phyloP scores from a whole-genome alignment of 768 basidiomycete species.

The Naganishia kalamii region DNA sequence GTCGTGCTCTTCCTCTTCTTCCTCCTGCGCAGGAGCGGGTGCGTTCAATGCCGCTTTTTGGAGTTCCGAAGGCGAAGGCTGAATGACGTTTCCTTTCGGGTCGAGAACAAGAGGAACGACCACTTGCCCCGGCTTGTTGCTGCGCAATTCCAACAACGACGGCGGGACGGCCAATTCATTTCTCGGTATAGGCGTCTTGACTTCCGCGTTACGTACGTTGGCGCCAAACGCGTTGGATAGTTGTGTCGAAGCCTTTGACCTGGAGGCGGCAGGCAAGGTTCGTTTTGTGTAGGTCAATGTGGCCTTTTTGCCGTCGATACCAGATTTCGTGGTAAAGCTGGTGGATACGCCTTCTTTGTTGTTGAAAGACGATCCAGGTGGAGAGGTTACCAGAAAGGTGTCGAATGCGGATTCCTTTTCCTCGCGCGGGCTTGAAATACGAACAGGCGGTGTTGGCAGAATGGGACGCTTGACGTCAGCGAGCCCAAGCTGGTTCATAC shows the following conservation, averaged over 20 bases:
- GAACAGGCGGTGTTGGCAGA: neutral
- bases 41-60: constrained; percentile 13
- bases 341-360: constrained; percentile 12
- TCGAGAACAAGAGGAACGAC: constrained; percentile 12
- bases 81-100: neutral
- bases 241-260: constrained; percentile 2
- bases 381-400: constrained; percentile 21
- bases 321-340: constrained; percentile 14
- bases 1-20: constrained; percentile 10
- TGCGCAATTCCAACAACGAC: constrained; percentile 12
- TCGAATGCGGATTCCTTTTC: constrained; percentile 22
- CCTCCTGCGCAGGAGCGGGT: constrained; percentile 6
- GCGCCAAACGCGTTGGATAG: constrained; percentile 18
- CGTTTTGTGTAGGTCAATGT: constrained; percentile 13
- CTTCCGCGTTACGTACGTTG: constrained; percentile 5
- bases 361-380: constrained; percentile 16
- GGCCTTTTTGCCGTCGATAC: constrained; percentile 19
- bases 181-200: neutral
- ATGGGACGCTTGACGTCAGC: neutral
- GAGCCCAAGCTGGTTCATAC: constrained; percentile 13
- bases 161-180: constrained; percentile 16
- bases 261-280: constrained; percentile 1
- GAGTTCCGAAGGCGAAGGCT: neutral
- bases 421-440: constrained; percentile 3
- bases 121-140: constrained; percentile 9